phyloP scores from a whole-genome alignment of 208 protist species.

The Phytomonas francai region DNA sequence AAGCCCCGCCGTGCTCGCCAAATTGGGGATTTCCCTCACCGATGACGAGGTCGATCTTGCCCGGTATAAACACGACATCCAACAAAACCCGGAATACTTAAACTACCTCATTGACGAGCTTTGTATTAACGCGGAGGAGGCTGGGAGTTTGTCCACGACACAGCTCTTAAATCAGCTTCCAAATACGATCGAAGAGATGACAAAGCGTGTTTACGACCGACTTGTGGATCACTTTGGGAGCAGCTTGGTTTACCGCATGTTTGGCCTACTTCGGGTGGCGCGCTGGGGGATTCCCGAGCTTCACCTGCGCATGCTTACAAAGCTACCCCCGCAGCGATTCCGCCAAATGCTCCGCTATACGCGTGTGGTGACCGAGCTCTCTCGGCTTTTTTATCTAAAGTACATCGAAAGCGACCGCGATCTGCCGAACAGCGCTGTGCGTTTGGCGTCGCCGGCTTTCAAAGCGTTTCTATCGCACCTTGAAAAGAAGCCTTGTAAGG shows the following conservation, averaged over 20 bases:
- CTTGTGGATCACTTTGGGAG: constrained; percentile 34
- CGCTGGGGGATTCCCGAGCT: constrained; percentile 60
- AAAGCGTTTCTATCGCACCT: constrained; percentile 20
- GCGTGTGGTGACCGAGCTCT: constrained; percentile 35
- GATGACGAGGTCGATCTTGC: constrained; percentile 64
- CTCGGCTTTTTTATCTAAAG: constrained; percentile 8
- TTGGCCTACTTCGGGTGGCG: constrained; percentile 43
- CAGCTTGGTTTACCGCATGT: constrained; percentile 27
- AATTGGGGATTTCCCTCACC: constrained; percentile 35
- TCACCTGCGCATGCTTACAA: constrained; percentile 40
- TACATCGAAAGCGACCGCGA: constrained; percentile 25
- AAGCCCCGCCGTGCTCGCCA: constrained; percentile 23
- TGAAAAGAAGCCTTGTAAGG: not conserved
- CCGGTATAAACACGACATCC: constrained; percentile 42
- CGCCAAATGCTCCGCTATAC: constrained; percentile 69
- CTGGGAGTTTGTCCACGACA: constrained; percentile 33
- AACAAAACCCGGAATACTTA: constrained; percentile 67
- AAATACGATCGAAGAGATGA: constrained; percentile 38
- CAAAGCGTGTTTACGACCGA: constrained; percentile 32
- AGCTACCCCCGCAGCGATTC: constrained; percentile 33
- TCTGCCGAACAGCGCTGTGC: constrained; percentile 26
- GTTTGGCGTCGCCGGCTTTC: constrained; percentile 36
- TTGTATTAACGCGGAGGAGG: constrained; percentile 38
- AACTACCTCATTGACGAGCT: constrained; percentile 53
- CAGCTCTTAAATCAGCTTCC: constrained; percentile 43